phyloP scores from a whole-genome alignment of 2,329 filamentous ascomycete species.

The Fusarium nelsonii region DNA sequence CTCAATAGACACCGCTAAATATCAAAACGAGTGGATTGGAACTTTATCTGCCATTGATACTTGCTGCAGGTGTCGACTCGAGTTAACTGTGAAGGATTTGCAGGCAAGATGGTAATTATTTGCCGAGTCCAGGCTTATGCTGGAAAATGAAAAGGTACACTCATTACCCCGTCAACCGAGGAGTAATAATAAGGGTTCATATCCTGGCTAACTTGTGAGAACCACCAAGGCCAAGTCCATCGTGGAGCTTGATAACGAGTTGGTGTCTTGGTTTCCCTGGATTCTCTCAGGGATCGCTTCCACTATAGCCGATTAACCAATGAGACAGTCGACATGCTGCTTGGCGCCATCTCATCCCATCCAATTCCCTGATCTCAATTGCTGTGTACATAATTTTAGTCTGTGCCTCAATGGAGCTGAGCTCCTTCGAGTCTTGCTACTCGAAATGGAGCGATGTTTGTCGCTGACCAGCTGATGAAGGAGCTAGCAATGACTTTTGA shows the following conservation, averaged over 20 bases:
- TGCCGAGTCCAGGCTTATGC: background rate
- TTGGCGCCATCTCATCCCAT: slow-evolving; percentile 30
- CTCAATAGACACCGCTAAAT: background rate
- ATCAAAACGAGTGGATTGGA: no score
- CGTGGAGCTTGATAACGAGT: slow-evolving; percentile 25
- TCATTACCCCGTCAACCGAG: slow-evolving; percentile 13
- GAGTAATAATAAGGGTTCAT: slow-evolving; percentile 18
- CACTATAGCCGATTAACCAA: slow-evolving; percentile 34
- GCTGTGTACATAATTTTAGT: slow-evolving; percentile 22
- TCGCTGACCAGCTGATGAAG: slow-evolving; percentile 12
- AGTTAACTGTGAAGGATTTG: background rate
- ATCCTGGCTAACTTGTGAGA: slow-evolving; percentile 3
- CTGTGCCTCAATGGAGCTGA: slow-evolving; percentile 25
- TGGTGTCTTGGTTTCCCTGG: slow-evolving; percentile 31
- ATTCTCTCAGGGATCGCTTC: slow-evolving; percentile 30
- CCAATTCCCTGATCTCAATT: slow-evolving; percentile 38
- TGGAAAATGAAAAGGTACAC: background rate
- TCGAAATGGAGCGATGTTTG: slow-evolving; percentile 20
- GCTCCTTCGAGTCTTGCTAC: slow-evolving; percentile 11
- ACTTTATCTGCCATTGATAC: no score
- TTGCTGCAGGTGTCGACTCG: background rate
- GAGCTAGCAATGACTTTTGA: background rate
- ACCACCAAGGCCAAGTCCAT: slow-evolving; percentile 15
- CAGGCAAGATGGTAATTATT: background rate
- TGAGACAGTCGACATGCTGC: slow-evolving; percentile 22